phyloP scores from a whole-genome alignment of 202 grass and related monocot species.

The Schoenoplectus tabernaemontani region DNA sequence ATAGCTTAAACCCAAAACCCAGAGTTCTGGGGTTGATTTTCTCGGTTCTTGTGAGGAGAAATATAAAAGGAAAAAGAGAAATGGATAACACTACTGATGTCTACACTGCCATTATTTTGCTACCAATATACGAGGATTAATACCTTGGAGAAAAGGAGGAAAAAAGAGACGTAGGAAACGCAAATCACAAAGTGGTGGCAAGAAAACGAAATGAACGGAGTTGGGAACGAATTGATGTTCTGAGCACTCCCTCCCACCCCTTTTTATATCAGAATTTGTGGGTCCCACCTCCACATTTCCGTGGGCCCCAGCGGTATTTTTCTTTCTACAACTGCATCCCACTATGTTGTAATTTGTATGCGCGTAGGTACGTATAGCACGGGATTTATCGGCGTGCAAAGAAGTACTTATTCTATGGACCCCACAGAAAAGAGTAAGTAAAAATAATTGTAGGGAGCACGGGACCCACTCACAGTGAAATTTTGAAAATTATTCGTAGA shows the following conservation, averaged over 20 bases:
- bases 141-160: background rate
- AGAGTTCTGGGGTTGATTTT: background rate
- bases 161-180: constrained; percentile 16
- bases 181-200: constrained; percentile 15
- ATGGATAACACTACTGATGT: background rate
- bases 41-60: background rate
- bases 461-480: background rate
- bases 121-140: background rate
- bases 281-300: background rate
- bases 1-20: constrained; percentile 3
- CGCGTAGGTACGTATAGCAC: background rate
- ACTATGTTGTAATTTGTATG: background rate
- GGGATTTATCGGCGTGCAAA: background rate
- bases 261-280: constrained; percentile 51
- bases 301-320: background rate
- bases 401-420: background rate
- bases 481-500: background rate
- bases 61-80: background rate
- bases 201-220: constrained; percentile 46
- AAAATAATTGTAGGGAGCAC: background rate
- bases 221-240: constrained; percentile 26
- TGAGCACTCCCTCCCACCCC: constrained; percentile 3
- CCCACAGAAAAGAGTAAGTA: background rate
- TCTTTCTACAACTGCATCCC: too few species aligned
- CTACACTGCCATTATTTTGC: background rate